Base-by-base conservation (phyloP, 345 rosid species). In the Citrus inodora region DNA sequence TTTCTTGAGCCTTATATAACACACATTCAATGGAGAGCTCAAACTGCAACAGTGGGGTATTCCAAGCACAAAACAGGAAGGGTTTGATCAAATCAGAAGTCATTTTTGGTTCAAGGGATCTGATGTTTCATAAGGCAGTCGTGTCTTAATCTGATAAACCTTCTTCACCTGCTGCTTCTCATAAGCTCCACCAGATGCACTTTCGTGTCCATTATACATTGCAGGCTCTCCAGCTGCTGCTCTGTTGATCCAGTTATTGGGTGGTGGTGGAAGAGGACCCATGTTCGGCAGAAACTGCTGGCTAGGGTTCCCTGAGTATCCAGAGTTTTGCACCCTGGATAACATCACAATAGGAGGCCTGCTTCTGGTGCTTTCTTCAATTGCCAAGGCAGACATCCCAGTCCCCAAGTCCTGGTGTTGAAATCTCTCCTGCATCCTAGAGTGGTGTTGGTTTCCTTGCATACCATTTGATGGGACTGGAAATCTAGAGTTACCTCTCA, bases 261-360 rank as follows among this genome's bases (percentile, higher is more conserved):
- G 94, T 19, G 95, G 98, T 27, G 91, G 71, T 51, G 98, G 97
- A 70, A 86, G 81, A 4, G 69, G 83, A 73, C 84, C 85, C 65
- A 59, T 55, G 76, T 77, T 85, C 81, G 77, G 90, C 85, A 78
- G 73, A 80, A 76, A 76, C 81, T 87, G 86, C 25, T 81, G 83
- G 59, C 35, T 82, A 48, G 78, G 64, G 64, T 56, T 79, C 59
- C 75, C 81, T 1, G 75, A 27, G 70, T 69, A 78, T 33, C 88
- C 86, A n/a, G 85, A 67, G 77, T 66, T 85, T 22, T 80, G 83
- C 78, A 67, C 67, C 82, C 81, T 78, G 14, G 82, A 82, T 48
- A 75, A 66, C 71, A 70, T 53, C 27, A 60, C 67, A 1, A 71
- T 73, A 71, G 80, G 82, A 13, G 67, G 61, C 69, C 81, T 80